Conservation (phyloP, 2,329 filamentous ascomycete species). For the Penicillium carneum region DNA sequence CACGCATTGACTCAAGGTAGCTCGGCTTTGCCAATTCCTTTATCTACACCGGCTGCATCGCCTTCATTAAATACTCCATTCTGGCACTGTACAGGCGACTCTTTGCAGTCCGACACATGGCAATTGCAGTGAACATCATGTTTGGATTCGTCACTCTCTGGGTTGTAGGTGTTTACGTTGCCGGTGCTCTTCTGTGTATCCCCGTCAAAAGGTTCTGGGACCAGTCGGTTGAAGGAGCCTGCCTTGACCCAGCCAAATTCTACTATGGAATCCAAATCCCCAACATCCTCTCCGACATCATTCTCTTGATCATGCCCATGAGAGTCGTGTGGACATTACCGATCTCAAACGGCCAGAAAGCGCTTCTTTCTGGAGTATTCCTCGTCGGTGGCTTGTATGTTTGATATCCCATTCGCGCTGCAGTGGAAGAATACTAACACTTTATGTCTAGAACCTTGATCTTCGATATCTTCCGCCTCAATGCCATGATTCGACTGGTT, state of each 20-base stretch:
- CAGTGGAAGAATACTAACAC: slow-evolving; percentile 1
- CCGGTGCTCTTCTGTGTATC: slow-evolving; percentile 35
- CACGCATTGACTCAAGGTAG: slow-evolving; percentile 23
- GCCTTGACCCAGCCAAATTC: slow-evolving; percentile 37
- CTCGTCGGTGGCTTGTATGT: slow-evolving; percentile 42
- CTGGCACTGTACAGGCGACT: slow-evolving; percentile 41
- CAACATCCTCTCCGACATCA: slow-evolving; percentile 42
- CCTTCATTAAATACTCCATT: slow-evolving; percentile 42
- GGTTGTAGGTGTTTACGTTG: slow-evolving; percentile 34
- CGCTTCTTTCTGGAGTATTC: slow-evolving; percentile 39
- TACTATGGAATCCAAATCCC: slow-evolving; percentile 43
- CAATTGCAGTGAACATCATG: slow-evolving; percentile 31
- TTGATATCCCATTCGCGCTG: not conserved
- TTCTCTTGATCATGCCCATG: slow-evolving; percentile 40
- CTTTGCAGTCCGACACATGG: slow-evolving; percentile 35
- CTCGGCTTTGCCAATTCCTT: slow-evolving; percentile 41
- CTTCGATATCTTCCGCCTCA: slow-evolving; percentile 40
- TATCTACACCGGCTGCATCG: slow-evolving; percentile 37
- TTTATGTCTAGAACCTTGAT: slow-evolving; percentile 30
- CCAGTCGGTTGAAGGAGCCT: slow-evolving; percentile 32
- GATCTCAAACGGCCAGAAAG: slow-evolving; percentile 35
- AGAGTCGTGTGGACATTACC: slow-evolving; percentile 39
- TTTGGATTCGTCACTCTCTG: slow-evolving; percentile 35
- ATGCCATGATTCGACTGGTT: slow-evolving; percentile 37
- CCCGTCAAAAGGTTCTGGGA: slow-evolving; percentile 41